Conservation (phyloP, 768 basidiomycete genomes). For the Naematelia encephala region DNA sequence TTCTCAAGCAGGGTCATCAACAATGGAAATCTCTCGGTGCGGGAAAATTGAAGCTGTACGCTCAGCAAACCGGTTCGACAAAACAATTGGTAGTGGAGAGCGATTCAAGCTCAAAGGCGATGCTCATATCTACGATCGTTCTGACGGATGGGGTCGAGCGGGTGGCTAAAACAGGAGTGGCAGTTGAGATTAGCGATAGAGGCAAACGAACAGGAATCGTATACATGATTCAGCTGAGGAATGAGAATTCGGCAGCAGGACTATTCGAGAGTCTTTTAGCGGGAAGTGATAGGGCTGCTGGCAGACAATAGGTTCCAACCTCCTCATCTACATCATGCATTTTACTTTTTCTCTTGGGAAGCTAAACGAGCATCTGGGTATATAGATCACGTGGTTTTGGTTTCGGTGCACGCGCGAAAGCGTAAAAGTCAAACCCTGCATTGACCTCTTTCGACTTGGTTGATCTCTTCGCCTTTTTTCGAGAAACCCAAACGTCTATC, state of each 20-base stretch:
- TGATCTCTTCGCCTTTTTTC: not conserved
- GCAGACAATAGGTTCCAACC: slow-evolving; percentile 1
- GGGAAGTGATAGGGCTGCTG: slow-evolving; percentile 70
- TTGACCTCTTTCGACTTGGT: not conserved
- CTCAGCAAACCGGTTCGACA: slow-evolving; percentile 69
- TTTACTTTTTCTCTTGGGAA: not conserved
- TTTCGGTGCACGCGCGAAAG: not conserved
- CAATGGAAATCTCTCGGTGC: slow-evolving; percentile 95
- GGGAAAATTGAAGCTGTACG: slow-evolving; percentile 81
- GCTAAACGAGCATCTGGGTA: no score
- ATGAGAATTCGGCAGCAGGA: slow-evolving; percentile 77
- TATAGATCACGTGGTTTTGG: not conserved
- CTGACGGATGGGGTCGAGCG: slow-evolving; percentile 94
- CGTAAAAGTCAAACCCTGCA: not conserved
- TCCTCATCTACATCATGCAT: not conserved
- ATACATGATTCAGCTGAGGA: slow-evolving; percentile 95
- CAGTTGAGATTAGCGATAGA: slow-evolving; percentile 87
- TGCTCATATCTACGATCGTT: slow-evolving; percentile 92
- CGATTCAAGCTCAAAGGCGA: slow-evolving; percentile 64
- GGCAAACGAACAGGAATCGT: slow-evolving; percentile 89
- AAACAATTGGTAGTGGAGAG: slow-evolving; percentile 96
- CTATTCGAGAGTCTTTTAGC: slow-evolving; percentile 81
- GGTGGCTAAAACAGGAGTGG: slow-evolving; percentile 97
- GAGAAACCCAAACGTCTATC: not conserved
- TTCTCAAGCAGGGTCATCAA: slow-evolving; percentile 84